Evolutionary conservation across 2,329 filamentous ascomycete genomes (phyloP).

Genomic region (Arthroderma sp.): DNA sequence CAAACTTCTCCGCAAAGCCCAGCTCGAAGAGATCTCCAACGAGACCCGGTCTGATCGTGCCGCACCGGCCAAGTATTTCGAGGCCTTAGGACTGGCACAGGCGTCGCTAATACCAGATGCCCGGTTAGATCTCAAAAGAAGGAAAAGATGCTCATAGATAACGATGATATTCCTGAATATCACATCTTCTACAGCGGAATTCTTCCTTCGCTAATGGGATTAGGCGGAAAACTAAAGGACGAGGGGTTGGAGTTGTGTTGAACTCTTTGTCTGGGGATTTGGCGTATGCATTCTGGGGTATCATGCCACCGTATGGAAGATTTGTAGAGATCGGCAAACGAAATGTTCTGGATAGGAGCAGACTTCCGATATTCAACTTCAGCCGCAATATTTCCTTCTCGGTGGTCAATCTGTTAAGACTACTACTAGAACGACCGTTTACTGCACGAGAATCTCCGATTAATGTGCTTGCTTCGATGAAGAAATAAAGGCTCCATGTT

Average conservation of each 20-base stretch:
- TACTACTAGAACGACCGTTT: not conserved
- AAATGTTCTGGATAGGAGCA: slow-evolving; percentile 8
- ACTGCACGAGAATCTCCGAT: no score
- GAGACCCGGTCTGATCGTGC: no score
- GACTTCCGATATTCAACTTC: slow-evolving; percentile 4
- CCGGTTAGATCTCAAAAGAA: no score
- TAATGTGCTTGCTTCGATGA: no score
- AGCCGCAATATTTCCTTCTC: not conserved
- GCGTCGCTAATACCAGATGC: no score
- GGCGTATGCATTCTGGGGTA: slow-evolving; percentile 16
- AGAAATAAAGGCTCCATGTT: no score
- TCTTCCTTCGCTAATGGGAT: slow-evolving; percentile 11
- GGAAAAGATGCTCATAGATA: slow-evolving; percentile 9
- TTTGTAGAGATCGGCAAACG: slow-evolving; percentile 16
- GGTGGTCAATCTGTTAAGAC: not conserved
- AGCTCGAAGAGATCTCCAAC: no score
- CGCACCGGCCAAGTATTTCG: no score
- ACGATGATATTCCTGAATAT: slow-evolving; percentile 4
- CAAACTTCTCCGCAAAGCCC: no score
- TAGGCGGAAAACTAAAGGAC: slow-evolving; percentile 11
- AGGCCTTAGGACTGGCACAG: no score
- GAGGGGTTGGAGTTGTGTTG: slow-evolving; percentile 17
- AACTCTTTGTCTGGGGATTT: slow-evolving; percentile 19
- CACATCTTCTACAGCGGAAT: slow-evolving; percentile 16
- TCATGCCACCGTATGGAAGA: slow-evolving; percentile 14